phyloP scores from a whole-genome alignment of 2,329 filamentous ascomycete genomes.

The Claviceps sp. region DNA sequence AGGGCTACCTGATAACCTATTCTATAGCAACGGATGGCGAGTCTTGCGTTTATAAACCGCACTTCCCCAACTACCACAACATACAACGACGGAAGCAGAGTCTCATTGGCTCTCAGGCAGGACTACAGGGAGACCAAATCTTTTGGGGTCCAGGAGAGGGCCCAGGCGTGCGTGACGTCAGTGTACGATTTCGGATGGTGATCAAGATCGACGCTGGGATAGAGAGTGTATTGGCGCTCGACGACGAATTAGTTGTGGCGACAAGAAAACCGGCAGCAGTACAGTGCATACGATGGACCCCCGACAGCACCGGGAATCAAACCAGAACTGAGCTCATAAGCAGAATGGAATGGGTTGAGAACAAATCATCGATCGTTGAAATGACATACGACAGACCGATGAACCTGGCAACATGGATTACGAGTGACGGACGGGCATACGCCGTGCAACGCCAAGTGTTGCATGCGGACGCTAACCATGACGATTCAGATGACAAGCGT shows the following conservation, averaged over 20 bases:
- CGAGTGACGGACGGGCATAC: conserved; percentile 74
- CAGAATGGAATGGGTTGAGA: conserved; percentile 74
- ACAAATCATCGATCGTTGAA: conserved; percentile 61
- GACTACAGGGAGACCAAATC: conserved; percentile 45
- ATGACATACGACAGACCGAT: conserved; percentile 94
- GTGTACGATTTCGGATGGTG: conserved; percentile 87
- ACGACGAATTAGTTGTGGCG: conserved; percentile 85
- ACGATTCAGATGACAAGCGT: conserved; percentile 42
- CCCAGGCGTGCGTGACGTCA: conserved; percentile 70
- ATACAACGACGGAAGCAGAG: conserved; percentile 49
- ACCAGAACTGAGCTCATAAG: conserved; percentile 83
- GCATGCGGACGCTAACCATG: conserved; percentile 23
- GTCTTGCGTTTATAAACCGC: conserved; percentile 71
- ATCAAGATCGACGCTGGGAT: conserved; percentile 97
- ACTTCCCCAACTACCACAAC: conserved; percentile 57
- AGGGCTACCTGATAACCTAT: conserved; percentile 88
- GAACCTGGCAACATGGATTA: conserved; percentile 90
- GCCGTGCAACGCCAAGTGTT: conserved; percentile 63
- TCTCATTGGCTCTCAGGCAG: conserved; percentile 43
- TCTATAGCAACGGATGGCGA: conserved; percentile 75
- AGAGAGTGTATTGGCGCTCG: conserved; percentile 70
- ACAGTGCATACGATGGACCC: conserved; percentile 91
- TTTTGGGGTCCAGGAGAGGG: conserved; percentile 71
- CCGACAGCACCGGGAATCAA: conserved; percentile 68
- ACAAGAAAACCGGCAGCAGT: conserved; percentile 87